Evolutionary conservation across 139 green algal species (phyloP).

Genomic region (Mychonastes homosphaera): DNA sequence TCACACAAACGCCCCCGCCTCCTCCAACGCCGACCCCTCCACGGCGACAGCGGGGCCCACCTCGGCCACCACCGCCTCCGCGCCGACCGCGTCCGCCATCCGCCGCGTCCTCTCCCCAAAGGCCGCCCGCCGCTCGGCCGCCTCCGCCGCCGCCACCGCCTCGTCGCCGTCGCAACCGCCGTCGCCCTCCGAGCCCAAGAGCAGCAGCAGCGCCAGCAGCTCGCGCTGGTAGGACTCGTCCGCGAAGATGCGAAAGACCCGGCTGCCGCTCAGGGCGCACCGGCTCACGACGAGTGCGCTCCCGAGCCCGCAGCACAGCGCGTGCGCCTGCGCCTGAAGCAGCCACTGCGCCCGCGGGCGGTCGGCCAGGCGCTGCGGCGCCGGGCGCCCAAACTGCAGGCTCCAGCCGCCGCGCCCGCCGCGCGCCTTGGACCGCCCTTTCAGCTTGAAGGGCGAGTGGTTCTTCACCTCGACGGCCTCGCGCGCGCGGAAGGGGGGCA

Average conservation of each 20-base stretch:
- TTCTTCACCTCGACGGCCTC: conserved; percentile 75
- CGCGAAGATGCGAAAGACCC: conserved; percentile 39
- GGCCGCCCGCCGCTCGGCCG: conserved; percentile 5
- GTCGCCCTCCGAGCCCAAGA: not conserved
- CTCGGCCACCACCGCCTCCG: too few relatives aligned
- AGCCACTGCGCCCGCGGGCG: conserved; percentile 38
- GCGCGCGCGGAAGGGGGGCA: conserved; percentile 9
- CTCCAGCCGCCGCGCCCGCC: not conserved
- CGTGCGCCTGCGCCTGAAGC: conserved; percentile 68
- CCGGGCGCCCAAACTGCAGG: not conserved
- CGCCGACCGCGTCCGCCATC: too few relatives aligned
- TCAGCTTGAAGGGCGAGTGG: conserved; percentile 47
- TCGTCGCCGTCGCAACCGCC: too few relatives aligned
- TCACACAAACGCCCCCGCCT: too few relatives aligned
- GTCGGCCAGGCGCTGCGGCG: too few relatives aligned
- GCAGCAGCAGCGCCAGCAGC: conserved; percentile 29
- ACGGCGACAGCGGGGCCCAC: too few relatives aligned
- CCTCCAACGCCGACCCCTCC: too few relatives aligned
- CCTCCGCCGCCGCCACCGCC: conserved; percentile 1
- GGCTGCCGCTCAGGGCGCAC: conserved; percentile 42
- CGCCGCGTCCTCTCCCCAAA: conserved; percentile 15
- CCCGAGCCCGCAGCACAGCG: conserved; percentile 27
- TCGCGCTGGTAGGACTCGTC: conserved; percentile 31
- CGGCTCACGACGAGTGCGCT: conserved; percentile 48
- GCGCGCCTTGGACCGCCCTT: conserved; percentile 17